phyloP scores from a whole-genome alignment of 1,284 basidiomycete species.

The Malassezia furfur region DNA sequence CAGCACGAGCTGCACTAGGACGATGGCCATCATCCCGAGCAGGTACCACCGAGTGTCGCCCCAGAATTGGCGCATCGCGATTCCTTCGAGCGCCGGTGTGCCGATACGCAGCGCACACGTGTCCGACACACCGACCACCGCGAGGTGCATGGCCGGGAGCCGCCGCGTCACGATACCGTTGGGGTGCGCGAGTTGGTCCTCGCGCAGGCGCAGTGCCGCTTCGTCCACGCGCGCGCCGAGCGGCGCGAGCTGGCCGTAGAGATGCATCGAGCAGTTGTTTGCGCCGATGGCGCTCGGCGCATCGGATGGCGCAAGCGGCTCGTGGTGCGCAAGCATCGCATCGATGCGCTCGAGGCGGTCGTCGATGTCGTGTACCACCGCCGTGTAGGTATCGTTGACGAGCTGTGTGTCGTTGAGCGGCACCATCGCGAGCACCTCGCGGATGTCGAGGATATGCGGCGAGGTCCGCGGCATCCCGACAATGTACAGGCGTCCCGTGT shows the following conservation, averaged over 20 bases:
- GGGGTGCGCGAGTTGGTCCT: conserved; percentile 5
- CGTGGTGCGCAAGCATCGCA: background rate
- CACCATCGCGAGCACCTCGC: conserved; percentile 6
- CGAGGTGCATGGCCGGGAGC: background rate
- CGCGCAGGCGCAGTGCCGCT: background rate
- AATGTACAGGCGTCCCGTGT: conserved; percentile 1
- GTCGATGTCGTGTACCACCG: conserved; percentile 7
- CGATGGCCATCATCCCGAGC: conserved; percentile 6
- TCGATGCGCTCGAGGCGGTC: conserved; percentile 5
- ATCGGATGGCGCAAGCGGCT: background rate
- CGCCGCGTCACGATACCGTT: background rate
- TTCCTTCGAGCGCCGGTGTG: background rate
- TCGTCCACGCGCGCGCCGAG: background rate
- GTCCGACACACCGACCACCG: background rate
- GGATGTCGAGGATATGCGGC: background rate
- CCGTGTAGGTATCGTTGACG: conserved; percentile 8
- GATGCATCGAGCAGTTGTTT: conserved; percentile 14
- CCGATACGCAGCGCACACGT: conserved; percentile 3
- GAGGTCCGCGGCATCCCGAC: conserved; percentile 6
- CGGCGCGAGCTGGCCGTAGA: conserved; percentile 11
- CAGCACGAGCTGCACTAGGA: conserved; percentile 8
- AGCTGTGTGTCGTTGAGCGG: background rate
- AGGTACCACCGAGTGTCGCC: conserved; percentile 10
- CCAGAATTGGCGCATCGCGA: conserved; percentile 7
- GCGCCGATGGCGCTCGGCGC: background rate